Percentiles rank a stretch among this genome's conserved stretches.
Evolutionary conservation across 257 asterid genomes (phyloP).

Genomic region (Cinchona pubescens): DNA sequence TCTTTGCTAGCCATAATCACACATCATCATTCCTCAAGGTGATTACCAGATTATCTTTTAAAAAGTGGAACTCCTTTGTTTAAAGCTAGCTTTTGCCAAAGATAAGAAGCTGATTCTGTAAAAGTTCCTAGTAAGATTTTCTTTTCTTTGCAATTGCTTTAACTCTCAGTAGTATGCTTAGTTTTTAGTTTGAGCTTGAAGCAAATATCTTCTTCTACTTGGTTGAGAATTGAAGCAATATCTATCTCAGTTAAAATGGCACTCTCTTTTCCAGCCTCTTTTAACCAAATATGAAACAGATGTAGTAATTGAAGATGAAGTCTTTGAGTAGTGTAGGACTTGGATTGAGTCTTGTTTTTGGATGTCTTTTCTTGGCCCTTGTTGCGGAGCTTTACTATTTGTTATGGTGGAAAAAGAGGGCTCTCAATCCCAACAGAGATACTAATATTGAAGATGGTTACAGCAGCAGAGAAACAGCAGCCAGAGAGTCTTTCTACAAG

Average conservation of each 20-base stretch:
- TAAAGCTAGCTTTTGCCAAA: slow-evolving; percentile 16
- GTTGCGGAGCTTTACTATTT: slow-evolving; percentile 64
- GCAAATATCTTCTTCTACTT: neutral
- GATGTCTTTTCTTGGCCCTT: slow-evolving; percentile 56
- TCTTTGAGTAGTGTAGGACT: slow-evolving; percentile 56
- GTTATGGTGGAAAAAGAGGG: slow-evolving; percentile 61
- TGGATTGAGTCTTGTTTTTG: slow-evolving; percentile 59
- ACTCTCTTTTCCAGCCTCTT: neutral
- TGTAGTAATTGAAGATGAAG: slow-evolving; percentile 52
- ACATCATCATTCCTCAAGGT: slow-evolving; percentile 20
- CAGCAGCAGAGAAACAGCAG: slow-evolving; percentile 12
- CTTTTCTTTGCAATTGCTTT: neutral
- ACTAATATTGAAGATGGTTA: slow-evolving; percentile 30
- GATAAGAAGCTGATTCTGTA: slow-evolving; percentile 8
- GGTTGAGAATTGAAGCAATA: slow-evolving; percentile 8
- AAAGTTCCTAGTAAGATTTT: neutral
- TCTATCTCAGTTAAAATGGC: slow-evolving; percentile 2
- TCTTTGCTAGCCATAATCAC: slow-evolving; percentile 16
- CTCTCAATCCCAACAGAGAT: slow-evolving; percentile 21
- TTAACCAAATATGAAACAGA: neutral
- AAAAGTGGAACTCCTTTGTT: slow-evolving; percentile 2
- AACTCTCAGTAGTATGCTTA: neutral
- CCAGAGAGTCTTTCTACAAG: slow-evolving; percentile 23
- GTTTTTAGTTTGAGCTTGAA: neutral
- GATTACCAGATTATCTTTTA: slow-evolving; percentile 13